phyloP scores from a whole-genome alignment of 2,329 filamentous ascomycete genomes.

The Graphilbum fragrans region DNA sequence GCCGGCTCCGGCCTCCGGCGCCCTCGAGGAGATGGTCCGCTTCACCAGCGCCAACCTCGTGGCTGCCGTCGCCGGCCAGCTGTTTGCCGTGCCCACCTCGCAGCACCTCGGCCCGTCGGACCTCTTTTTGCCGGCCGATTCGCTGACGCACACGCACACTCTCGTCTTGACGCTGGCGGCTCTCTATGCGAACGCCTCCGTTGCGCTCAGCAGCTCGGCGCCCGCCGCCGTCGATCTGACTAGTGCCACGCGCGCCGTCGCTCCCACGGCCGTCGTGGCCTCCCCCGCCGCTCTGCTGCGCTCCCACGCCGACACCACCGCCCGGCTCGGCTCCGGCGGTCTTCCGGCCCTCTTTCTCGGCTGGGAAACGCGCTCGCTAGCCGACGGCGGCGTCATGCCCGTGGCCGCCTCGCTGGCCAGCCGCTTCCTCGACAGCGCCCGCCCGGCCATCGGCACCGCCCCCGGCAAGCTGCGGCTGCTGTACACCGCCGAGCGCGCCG shows the following conservation, averaged over 20 bases:
- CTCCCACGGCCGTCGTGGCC: conserved; percentile 73
- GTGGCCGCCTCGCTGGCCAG: conserved; percentile 48
- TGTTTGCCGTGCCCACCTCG: conserved; percentile 60
- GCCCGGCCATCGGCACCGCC: conserved; percentile 45
- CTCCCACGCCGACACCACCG: conserved; percentile 50
- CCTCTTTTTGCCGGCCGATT: conserved; percentile 74
- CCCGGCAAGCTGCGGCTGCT: conserved; percentile 71
- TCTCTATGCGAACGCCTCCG: conserved; percentile 70
- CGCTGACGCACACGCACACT: conserved; percentile 67
- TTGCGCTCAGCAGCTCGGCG: conserved; percentile 83
- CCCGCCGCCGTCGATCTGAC: conserved; percentile 59
- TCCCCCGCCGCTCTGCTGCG: conserved; percentile 61
- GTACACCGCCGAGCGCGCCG: conserved; percentile 63
- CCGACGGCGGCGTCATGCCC: conserved; percentile 62
- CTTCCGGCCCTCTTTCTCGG: conserved; percentile 58
- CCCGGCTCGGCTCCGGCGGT: conserved; percentile 42
- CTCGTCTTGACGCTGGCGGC: conserved; percentile 71
- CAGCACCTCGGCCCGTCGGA: conserved; percentile 67
- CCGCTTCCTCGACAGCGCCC: conserved; percentile 44
- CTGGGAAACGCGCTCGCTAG: conserved; percentile 57
- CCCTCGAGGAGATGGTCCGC: conserved; percentile 57
- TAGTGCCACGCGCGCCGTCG: conserved; percentile 59
- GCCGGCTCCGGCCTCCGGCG: neutral
- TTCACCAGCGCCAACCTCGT: conserved; percentile 78
- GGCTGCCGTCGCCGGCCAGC: conserved; percentile 70